Evolutionary conservation across 2,329 filamentous ascomycete species (phyloP).

Genomic region (Geoglossum cookeanum): DNA sequence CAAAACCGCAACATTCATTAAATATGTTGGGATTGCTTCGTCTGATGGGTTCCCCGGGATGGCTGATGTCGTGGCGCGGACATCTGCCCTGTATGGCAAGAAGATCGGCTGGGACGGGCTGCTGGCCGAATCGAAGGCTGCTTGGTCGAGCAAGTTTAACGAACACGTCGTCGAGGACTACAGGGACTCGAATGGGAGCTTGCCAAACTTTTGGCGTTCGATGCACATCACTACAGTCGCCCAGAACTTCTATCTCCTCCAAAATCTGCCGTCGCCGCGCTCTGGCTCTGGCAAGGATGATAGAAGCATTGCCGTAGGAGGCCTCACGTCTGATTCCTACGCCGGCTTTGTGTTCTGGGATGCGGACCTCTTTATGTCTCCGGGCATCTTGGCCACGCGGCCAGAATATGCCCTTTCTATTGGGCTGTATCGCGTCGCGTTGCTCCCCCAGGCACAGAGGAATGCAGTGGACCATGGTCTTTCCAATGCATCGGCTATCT

Average conservation of each 20-base stretch:
- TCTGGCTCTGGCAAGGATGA: conserved; percentile 25
- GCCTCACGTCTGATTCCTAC: conserved; percentile 47
- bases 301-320: conserved; percentile 49
- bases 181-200: conserved; percentile 34
- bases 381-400: conserved; percentile 43
- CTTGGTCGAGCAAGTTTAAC: conserved; percentile 44
- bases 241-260: conserved; percentile 28
- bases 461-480: conserved; percentile 41
- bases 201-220: conserved; percentile 37
- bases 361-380: conserved; percentile 46
- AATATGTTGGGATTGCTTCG: conserved; percentile 50
- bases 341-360: conserved; percentile 32
- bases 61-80: conserved; percentile 34
- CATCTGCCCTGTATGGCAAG: conserved; percentile 32
- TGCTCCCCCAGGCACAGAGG: conserved; percentile 36
- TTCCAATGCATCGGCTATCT: conserved; percentile 38
- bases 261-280: conserved; percentile 20
- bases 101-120: conserved; percentile 35
- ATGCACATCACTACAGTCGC: conserved; percentile 28
- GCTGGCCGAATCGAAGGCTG: conserved; percentile 34
- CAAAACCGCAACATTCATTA: conserved; percentile 36
- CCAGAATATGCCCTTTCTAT: conserved; percentile 43
- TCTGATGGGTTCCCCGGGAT: conserved; percentile 42
- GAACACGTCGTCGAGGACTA: conserved; percentile 44
- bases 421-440: conserved; percentile 41